A percentile compares a stretch with the other conserved stretches of the same genome.
phyloP scores from a whole-genome alignment of 768 basidiomycete species.

The Kwoniella sp. region DNA sequence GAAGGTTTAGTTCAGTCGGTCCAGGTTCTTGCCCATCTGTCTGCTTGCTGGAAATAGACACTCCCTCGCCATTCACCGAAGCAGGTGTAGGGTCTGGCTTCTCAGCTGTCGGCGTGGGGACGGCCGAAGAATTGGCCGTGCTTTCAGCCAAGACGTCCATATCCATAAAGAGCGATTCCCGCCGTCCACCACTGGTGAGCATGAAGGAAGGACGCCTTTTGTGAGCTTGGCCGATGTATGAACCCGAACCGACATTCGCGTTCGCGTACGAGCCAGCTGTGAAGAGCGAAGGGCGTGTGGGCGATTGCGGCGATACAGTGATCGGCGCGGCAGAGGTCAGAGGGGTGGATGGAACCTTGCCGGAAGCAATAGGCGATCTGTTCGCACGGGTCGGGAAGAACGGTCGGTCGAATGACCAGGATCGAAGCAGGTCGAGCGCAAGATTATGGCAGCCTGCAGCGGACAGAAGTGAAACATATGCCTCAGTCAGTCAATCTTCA shows the following conservation, averaged over 20 bases:
- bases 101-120: conserved; percentile 11
- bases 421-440: conserved; percentile 83
- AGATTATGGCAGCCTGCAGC: conserved; percentile 83
- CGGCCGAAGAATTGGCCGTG: conserved; percentile 4
- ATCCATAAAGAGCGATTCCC: conserved; percentile 81
- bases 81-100: neutral
- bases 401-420: conserved; percentile 85
- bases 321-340: conserved; percentile 64
- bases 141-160: conserved; percentile 70
- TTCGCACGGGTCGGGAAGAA: conserved; percentile 59
- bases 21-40: conserved; percentile 6
- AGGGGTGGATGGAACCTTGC: conserved; percentile 45
- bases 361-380: neutral
- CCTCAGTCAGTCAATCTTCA: neutral
- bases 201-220: conserved; percentile 48
- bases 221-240: conserved; percentile 12
- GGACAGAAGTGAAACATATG: neutral
- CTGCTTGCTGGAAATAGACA: too few species aligned
- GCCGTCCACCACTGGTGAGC: conserved; percentile 58
- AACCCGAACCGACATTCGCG: conserved; percentile 3
- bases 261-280: neutral
- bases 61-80: conserved; percentile 56
- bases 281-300: conserved; percentile 63
- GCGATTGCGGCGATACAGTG: conserved; percentile 67
- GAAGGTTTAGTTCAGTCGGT: neutral